These are phyloP conservation scores for Macrolepiota dolichaula DNA, from an alignment of 768 basidiomycete genomes.

Conservation along the genomic window DNA sequence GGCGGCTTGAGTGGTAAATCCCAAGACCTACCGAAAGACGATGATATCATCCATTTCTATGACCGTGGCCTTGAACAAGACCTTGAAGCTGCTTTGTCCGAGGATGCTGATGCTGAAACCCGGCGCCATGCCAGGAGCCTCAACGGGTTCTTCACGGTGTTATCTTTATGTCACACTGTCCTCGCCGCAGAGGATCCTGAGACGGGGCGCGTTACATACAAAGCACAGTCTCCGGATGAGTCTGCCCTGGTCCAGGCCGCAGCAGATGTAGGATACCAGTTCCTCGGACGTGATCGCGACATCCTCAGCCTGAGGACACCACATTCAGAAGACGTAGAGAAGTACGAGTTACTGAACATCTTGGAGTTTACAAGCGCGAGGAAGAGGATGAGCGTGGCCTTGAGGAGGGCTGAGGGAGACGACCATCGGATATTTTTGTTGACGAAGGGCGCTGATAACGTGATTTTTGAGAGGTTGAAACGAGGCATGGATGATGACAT, in stretches of 20 bases:
- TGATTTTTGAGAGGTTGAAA: constrained; percentile 87
- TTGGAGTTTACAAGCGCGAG: constrained; percentile 91
- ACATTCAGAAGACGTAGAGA: constrained; percentile 59
- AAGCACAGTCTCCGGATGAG: constrained; percentile 95
- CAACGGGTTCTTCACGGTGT: constrained; percentile 86
- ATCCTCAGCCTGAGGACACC: constrained; percentile 74
- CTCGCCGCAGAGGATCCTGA: constrained; percentile 66
- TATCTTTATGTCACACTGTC: constrained; percentile 93
- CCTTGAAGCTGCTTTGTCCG: constrained; percentile 52
- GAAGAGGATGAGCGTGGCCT: constrained; percentile 93
- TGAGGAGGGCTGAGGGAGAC: constrained; percentile 64
- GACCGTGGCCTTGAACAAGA: constrained; percentile 54
- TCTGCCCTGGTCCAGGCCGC: constrained; percentile 97
- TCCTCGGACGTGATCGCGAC: constrained; percentile 86
- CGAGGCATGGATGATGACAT: constrained; percentile 55
- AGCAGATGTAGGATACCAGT: constrained; percentile 91
- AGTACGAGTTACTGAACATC: constrained; percentile 87
- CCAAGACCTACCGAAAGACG: constrained; percentile 10
- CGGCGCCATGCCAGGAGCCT: constrained; percentile 64
- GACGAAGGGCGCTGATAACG: constrained; percentile 92
- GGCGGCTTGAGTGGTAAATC: constrained; percentile 9
- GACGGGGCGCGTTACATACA: constrained; percentile 81
- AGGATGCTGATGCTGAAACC: constrained; percentile 39
- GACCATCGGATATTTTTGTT: constrained; percentile 64
- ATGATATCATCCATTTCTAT: constrained; percentile 45